A percentile compares a stretch with the other conserved stretches of the same genome.
Conservation (phyloP, 345 rosid genomes). For the Dovyalis caffra region DNA sequence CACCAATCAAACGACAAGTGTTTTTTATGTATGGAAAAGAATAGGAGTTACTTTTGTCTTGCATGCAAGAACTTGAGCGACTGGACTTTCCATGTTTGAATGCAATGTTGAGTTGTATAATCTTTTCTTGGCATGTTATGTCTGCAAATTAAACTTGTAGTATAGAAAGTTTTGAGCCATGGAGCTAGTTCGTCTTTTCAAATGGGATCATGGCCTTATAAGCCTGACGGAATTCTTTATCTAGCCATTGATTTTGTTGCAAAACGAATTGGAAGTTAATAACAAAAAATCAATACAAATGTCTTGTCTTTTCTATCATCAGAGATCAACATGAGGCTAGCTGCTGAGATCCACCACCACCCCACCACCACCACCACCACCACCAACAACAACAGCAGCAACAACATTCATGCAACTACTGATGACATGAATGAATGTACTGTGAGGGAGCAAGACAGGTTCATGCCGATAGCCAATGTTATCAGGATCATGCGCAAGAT, state of each 20-base stretch:
- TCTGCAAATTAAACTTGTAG: too few species aligned
- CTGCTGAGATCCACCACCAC: constrained; percentile 32
- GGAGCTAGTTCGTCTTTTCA: too few species aligned
- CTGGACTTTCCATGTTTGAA: too few species aligned
- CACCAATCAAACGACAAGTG: not conserved
- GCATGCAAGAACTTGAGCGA: too few species aligned
- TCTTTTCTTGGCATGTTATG: too few species aligned
- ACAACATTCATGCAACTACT: constrained; percentile 5
- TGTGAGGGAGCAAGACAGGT: constrained; percentile 36
- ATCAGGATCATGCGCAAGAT: constrained; percentile 36
- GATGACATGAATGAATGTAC: constrained; percentile 41
- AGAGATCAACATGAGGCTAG: constrained; percentile 39
- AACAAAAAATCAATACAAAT: too few species aligned
- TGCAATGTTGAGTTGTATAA: too few species aligned
- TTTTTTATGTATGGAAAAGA: not conserved
- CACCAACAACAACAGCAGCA: not conserved
- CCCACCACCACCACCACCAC: not conserved
- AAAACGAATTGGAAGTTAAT: too few species aligned
- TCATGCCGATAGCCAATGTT: constrained; percentile 38
- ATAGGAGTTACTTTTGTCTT: not conserved
- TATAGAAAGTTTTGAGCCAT: too few species aligned
- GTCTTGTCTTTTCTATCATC: not conserved
- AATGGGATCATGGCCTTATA: too few species aligned
- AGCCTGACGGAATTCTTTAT: too few species aligned
- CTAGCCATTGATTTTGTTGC: too few species aligned